phyloP scores from a whole-genome alignment of 768 basidiomycete species.

The Russula dissimulans region DNA sequence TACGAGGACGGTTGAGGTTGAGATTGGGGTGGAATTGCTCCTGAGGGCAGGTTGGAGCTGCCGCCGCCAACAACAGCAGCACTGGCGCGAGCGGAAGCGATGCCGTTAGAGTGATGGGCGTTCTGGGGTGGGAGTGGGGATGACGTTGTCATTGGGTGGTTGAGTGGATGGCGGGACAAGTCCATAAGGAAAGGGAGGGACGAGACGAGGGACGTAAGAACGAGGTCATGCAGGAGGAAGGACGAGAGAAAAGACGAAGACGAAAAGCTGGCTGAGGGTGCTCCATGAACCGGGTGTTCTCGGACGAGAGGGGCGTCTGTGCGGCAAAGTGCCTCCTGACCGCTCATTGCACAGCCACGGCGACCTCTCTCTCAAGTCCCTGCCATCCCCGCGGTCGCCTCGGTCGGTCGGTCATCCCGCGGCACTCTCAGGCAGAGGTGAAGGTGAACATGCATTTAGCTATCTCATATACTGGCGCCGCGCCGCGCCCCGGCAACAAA shows the following conservation, averaged over 20 bases:
- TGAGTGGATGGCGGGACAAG: background rate
- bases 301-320: background rate
- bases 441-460: no score
- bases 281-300: constrained; percentile 4
- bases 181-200: background rate
- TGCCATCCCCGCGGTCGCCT: no score
- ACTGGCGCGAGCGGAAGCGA: background rate
- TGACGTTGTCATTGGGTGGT: background rate
- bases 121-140: background rate
- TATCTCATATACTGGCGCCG: no score
- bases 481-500: no score
- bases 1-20: background rate
- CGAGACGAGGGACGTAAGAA: background rate
- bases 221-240: background rate
- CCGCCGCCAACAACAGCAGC: no score
- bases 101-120: background rate
- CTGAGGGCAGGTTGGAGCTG: background rate
- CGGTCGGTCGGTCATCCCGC: no score
- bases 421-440: no score
- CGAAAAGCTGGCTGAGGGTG: background rate
- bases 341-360: no score
- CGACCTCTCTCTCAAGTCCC: no score
- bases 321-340: background rate
- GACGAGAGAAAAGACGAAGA: background rate
- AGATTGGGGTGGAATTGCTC: background rate